These are phyloP conservation scores for Myochromella boudieri DNA, from an alignment of 768 basidiomycete species.

Conservation along the genomic window DNA sequence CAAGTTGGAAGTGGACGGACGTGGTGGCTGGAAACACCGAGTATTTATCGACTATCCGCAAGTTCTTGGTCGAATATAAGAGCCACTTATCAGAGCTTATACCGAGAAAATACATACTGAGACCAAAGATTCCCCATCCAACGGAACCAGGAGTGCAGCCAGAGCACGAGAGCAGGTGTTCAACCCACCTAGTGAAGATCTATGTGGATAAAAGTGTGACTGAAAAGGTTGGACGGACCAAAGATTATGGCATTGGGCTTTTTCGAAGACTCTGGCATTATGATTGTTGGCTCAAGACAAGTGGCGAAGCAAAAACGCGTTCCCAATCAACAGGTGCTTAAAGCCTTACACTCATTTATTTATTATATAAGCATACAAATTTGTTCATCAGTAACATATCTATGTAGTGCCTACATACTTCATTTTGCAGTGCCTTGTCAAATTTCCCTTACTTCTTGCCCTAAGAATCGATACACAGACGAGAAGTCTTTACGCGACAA, in stretches of 20 bases:
- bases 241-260: constrained; percentile 75
- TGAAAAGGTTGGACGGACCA: constrained; percentile 44
- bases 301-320: constrained; percentile 5
- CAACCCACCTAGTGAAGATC: constrained; percentile 59
- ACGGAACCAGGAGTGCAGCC: constrained; percentile 64
- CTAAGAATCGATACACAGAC: constrained; percentile 71
- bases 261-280: constrained; percentile 30
- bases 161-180: constrained; percentile 79
- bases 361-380: constrained; percentile 18
- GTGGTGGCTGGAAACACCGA: constrained; percentile 75
- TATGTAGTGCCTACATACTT: no score
- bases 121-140: constrained; percentile 67
- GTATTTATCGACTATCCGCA: constrained; percentile 75
- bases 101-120: constrained; percentile 48
- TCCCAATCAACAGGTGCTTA: constrained; percentile 11
- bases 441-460: constrained; percentile 25
- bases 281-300: constrained; percentile 13
- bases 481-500: constrained; percentile 78
- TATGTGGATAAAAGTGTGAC: constrained; percentile 1
- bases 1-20: constrained; percentile 39
- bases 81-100: constrained; percentile 15
- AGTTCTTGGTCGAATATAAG: constrained; percentile 41
- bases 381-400: background rate
- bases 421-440: no score
- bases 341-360: constrained; percentile 16